Conservation (phyloP, 2,329 filamentous ascomycete genomes). For the Colletotrichum coccodes region DNA sequence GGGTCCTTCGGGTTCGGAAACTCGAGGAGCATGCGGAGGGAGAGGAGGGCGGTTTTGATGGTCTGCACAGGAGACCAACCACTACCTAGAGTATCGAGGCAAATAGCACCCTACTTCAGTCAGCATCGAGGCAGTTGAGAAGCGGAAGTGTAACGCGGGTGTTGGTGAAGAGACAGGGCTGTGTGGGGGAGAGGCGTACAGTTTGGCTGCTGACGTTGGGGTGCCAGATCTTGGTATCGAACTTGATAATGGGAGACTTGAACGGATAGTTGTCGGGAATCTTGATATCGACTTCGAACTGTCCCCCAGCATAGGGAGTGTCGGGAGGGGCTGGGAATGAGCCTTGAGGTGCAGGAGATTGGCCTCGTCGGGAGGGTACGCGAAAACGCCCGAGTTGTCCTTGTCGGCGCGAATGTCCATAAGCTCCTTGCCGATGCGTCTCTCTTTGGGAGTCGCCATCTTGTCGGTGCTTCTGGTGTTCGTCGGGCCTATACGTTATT, state of each 20-base stretch:
- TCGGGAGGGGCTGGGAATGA: slow-evolving; percentile 88
- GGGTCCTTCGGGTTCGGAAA: slow-evolving; percentile 96
- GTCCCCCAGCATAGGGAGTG: slow-evolving; percentile 91
- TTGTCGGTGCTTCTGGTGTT: slow-evolving; percentile 12
- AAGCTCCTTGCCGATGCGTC: slow-evolving; percentile 80
- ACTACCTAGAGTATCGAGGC: slow-evolving; percentile 87
- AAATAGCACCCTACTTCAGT: slow-evolving; percentile 83
- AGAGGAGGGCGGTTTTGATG: slow-evolving; percentile 94
- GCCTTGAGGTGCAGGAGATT: slow-evolving; percentile 84
- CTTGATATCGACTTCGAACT: slow-evolving; percentile 83
- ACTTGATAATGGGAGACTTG: slow-evolving; percentile 89
- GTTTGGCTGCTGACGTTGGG: slow-evolving; percentile 96
- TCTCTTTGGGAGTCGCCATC: slow-evolving; percentile 63
- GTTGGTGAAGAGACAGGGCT: no score
- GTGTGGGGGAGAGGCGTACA: slow-evolving; percentile 59
- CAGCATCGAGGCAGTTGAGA: neutral
- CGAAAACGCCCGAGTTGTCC: slow-evolving; percentile 79
- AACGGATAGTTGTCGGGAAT: slow-evolving; percentile 94
- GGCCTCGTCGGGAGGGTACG: slow-evolving; percentile 70
- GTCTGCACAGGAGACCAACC: slow-evolving; percentile 97
- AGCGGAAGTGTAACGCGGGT: no score
- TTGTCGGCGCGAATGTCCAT: slow-evolving; percentile 78
- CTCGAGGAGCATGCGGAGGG: slow-evolving; percentile 91
- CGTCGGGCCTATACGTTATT: neutral
- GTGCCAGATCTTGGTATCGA: slow-evolving; percentile 95